Evolutionary conservation across 768 basidiomycete genomes (phyloP).

Genomic region (Cystobasidium onofrii): DNA sequence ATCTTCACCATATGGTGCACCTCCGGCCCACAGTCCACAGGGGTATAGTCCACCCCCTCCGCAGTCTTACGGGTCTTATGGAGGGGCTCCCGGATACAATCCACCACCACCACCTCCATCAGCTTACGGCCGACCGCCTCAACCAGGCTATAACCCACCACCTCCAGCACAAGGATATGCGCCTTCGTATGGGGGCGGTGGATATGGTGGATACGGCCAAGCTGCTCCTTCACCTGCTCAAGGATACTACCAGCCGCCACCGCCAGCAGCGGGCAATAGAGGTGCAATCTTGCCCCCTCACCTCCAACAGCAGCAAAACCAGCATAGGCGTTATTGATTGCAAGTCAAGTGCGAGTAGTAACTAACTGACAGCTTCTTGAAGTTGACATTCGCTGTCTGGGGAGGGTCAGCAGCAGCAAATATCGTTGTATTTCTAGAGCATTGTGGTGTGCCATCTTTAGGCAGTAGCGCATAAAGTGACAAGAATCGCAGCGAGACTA

Average conservation of each 20-base stretch:
- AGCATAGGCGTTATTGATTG: not conserved
- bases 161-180: not conserved
- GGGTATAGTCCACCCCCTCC: not conserved
- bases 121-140: constrained; percentile 9
- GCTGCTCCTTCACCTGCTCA: not conserved
- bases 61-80: constrained; percentile 14
- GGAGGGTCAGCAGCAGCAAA: too few species aligned
- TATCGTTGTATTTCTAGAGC: too few species aligned
- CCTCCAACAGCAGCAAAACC: not conserved
- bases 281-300: constrained; percentile 14
- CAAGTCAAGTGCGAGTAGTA: not conserved
- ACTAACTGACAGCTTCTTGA: too few species aligned
- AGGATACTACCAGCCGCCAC: not conserved
- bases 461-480: too few species aligned
- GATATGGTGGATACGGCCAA: constrained; percentile 24
- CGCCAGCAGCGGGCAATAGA: not conserved
- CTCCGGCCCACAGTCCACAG: not conserved
- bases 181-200: not conserved
- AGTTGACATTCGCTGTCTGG: too few species aligned
- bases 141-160: not conserved
- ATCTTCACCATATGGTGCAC: not conserved
- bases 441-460: too few species aligned
- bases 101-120: not conserved
- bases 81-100: not conserved
- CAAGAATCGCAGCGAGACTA: too few species aligned